Evolutionary conservation across 129 eudicot species (phyloP), one percentile per base, ranked within the genome.

Genomic region (Gnaphalium uliginosum): DNA sequence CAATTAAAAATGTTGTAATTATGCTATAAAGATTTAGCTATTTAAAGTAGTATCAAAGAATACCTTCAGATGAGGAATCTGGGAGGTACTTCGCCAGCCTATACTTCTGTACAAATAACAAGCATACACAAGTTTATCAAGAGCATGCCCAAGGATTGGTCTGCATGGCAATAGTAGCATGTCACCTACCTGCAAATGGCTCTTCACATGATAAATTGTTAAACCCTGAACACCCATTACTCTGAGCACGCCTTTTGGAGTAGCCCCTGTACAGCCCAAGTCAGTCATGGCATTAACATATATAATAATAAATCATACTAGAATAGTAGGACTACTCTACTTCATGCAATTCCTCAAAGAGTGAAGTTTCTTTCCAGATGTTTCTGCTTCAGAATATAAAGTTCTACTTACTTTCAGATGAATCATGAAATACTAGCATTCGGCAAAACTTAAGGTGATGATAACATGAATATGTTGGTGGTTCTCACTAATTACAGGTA

Each of bases 161-260:
- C 57, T 21, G 69, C 54, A 41, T 32, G 32, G 27, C 32, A 68
- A 69, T 60, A 2, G 22, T 22, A 68, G 68, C 46, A 65, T 35
- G 75, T 46, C 46, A 53, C 76, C 68, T 26, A 87, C 91, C 88
- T 87, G 92, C 76, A 87, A 78, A 75, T 87, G 89, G 85, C 92
- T 87, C 81, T 87, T 87, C 51, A 87, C 92, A 82, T 87, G 92
- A 78, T 87, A 87, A 72, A 87, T 87, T 50, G 92, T 87, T 59
- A 87, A 72, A 33, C 89, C 89, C 46, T 84, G 85, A 60, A 87
- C 92, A 76, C 92, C 92, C 92, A 87, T 87, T 66, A 87, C 92
- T 82, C 92, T 84, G 33, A 87, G 82, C 71, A 87, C 92, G 2
- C 92, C 92, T 87, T 87, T 84, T 30, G 92, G 89, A 43, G 89